Evolutionary conservation across 352 stramenopile species (phyloP).

Genomic region (Poterioochromonas sp.): DNA sequence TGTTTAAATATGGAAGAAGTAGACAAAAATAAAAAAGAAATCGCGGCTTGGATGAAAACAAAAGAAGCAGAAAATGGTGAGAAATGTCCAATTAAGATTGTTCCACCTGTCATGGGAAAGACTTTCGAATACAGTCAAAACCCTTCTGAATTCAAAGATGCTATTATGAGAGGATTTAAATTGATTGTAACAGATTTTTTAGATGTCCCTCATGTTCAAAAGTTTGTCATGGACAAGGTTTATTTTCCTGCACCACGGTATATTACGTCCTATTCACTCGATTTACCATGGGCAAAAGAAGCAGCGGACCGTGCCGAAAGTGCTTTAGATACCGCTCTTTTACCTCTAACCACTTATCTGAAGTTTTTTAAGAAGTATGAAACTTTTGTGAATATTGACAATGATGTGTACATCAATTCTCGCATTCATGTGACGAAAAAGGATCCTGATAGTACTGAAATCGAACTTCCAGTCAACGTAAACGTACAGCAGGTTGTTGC

Average conservation of each 20-base stretch:
- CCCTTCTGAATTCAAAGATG: slow-evolving; percentile 3
- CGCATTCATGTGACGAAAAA: slow-evolving; percentile 50
- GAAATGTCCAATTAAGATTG: neutral
- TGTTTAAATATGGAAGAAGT: neutral
- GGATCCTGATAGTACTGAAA: slow-evolving; percentile 46
- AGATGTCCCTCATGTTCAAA: slow-evolving; percentile 24
- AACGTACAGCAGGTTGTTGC: slow-evolving; percentile 33
- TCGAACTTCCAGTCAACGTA: slow-evolving; percentile 38
- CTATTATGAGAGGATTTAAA: neutral
- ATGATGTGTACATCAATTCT: slow-evolving; percentile 65
- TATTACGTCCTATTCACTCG: neutral
- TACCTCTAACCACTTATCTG: slow-evolving; percentile 59
- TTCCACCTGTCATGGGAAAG: slow-evolving; percentile 1
- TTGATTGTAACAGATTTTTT: slow-evolving; percentile 4
- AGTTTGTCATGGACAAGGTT: slow-evolving; percentile 27
- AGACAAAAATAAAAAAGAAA: neutral
- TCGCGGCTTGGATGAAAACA: neutral
- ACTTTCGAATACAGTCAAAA: neutral
- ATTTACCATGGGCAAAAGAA: slow-evolving; percentile 53
- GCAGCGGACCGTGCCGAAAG: slow-evolving; percentile 48
- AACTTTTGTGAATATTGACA: slow-evolving; percentile 69
- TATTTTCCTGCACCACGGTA: slow-evolving; percentile 4
- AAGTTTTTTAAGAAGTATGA: slow-evolving; percentile 65
- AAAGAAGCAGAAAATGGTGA: slow-evolving; percentile 3
- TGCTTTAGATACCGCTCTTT: slow-evolving; percentile 28